Evolutionary conservation across 2,329 filamentous ascomycete genomes (phyloP).

Genomic region (Alternaria infectoria): DNA sequence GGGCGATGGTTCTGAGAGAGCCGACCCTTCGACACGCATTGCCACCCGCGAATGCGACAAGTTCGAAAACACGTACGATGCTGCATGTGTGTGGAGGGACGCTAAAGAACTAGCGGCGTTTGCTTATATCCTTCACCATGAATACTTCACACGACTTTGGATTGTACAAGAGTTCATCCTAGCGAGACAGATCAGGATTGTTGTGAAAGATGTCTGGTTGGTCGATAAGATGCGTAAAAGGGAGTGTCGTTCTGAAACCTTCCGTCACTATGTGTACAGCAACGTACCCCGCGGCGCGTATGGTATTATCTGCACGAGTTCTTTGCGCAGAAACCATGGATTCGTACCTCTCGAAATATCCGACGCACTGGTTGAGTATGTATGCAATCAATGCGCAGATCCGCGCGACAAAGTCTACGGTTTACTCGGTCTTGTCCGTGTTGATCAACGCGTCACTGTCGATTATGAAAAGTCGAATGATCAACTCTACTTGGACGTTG

Average conservation of each 20-base stretch:
- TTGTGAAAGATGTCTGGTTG: background rate
- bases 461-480: background rate
- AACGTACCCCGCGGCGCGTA: accelerated
- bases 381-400: background rate
- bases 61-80: background rate
- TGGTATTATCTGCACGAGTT: background rate
- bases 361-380: accelerated
- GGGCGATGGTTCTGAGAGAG: background rate
- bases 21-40: no score
- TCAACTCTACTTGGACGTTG: background rate
- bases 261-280: background rate
- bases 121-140: background rate
- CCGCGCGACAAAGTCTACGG: background rate
- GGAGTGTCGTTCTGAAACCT: background rate
- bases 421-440: background rate
- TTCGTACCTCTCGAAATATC: background rate
- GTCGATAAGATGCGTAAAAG: background rate
- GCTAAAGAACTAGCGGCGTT: accelerated
- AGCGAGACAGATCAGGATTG: background rate
- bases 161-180: background rate
- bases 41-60: background rate
- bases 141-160: background rate
- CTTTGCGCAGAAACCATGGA: background rate
- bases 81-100: background rate
- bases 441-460: background rate